phyloP scores from a whole-genome alignment of 1,139 yeast species.

The Torulaspora pretoriensis region DNA sequence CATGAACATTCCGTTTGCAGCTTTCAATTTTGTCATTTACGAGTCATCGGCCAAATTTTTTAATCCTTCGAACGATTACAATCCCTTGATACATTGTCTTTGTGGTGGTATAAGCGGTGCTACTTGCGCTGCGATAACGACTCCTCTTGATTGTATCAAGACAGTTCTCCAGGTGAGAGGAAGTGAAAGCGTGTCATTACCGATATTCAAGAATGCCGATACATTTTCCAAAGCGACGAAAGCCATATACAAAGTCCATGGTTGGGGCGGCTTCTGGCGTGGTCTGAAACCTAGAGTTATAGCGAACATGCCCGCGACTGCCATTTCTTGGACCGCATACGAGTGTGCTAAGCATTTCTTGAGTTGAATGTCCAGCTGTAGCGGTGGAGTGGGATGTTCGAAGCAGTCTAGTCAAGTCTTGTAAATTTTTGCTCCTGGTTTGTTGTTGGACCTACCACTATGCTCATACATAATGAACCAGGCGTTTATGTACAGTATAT shows the following conservation, averaged over 20 bases:
- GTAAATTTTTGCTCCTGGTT: conserved; percentile 3
- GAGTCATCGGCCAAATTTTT: conserved; percentile 74
- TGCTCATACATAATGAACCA: background rate
- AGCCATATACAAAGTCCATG: conserved; percentile 64
- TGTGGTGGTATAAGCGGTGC: conserved; percentile 97
- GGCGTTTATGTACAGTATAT: background rate
- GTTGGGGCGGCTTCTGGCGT: conserved; percentile 66
- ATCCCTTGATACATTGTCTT: conserved; percentile 88
- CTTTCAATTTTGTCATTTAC: conserved; percentile 88
- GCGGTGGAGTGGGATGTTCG: background rate
- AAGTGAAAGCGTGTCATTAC: conserved; percentile 39
- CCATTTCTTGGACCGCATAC: conserved; percentile 97
- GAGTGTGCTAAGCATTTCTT: conserved; percentile 77
- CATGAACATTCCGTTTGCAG: conserved; percentile 94
- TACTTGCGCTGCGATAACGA: conserved; percentile 90
- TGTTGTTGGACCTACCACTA: background rate
- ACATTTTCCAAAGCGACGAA: conserved; percentile 71
- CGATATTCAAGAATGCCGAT: conserved; percentile 52
- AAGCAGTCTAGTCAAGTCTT: conserved; percentile 1
- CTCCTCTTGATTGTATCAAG: conserved; percentile 92
- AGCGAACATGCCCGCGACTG: conserved; percentile 93
- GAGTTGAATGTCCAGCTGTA: conserved; percentile 4
- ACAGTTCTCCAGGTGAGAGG: conserved; percentile 69
- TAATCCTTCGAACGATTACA: conserved; percentile 75
- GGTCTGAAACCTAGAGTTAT: conserved; percentile 91